phyloP scores from a whole-genome alignment of 305 asterid genomes.

The Coffea humblotiana region DNA sequence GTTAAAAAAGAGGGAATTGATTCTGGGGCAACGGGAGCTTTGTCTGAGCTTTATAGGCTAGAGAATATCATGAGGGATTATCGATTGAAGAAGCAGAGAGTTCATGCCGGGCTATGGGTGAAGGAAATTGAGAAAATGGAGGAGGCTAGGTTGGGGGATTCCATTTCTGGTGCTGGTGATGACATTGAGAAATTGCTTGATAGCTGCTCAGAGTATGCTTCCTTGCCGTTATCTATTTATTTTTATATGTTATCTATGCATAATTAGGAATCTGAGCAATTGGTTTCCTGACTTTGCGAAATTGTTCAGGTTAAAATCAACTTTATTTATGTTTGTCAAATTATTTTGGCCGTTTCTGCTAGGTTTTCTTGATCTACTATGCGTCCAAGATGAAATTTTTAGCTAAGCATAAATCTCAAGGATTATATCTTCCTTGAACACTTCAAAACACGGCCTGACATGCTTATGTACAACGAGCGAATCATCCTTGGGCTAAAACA shows the following conservation, averaged over 20 bases:
- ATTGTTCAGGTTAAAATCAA: background rate
- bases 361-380: background rate
- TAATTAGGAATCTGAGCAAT: background rate
- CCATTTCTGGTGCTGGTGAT: constrained; percentile 40
- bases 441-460: no score
- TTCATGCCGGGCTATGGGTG: constrained; percentile 86
- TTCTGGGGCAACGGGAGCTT: constrained; percentile 22
- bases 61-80: constrained; percentile 79
- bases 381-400: background rate
- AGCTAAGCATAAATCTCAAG: background rate
- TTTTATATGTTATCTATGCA: background rate
- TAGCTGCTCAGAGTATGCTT: constrained; percentile 67
- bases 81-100: constrained; percentile 73
- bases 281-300: background rate
- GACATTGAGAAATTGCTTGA: constrained; percentile 80
- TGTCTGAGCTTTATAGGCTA: constrained; percentile 51
- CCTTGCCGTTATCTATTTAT: background rate
- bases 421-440: background rate
- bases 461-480: no score
- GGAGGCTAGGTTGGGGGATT: constrained; percentile 73
- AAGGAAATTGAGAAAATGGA: constrained; percentile 90
- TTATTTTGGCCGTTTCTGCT: background rate
- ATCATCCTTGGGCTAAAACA: no score
- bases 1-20: constrained; percentile 32
- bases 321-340: no score